phyloP scores from a whole-genome alignment of 2,329 filamentous ascomycete species.

The Alternaria dauci region DNA sequence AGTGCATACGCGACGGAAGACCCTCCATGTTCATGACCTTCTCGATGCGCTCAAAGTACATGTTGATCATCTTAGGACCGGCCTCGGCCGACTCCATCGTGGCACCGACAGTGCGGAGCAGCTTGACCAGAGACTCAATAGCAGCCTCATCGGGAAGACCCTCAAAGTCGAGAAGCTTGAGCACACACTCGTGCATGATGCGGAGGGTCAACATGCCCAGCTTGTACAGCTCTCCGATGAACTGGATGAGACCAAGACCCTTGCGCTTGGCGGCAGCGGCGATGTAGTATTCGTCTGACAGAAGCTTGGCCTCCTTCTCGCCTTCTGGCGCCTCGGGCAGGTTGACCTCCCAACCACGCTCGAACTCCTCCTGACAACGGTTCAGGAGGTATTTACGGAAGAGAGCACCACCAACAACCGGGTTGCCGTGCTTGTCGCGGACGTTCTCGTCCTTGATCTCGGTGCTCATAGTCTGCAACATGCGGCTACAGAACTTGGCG shows the following conservation, averaged over 20 bases:
- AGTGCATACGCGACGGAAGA: conserved; percentile 85
- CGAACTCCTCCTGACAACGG: conserved; percentile 97
- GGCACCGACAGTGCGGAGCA: conserved; percentile 88
- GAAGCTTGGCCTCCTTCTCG: conserved; percentile 84
- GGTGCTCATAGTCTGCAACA: conserved; percentile 83
- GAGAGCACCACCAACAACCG: conserved; percentile 89
- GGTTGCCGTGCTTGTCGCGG: conserved; percentile 84
- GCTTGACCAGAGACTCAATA: conserved; percentile 92
- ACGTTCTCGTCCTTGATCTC: conserved; percentile 97
- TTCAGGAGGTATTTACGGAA: conserved; percentile 99
- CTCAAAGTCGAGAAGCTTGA: conserved; percentile 95
- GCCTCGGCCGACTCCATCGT: conserved; percentile 84
- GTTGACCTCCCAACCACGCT: conserved; percentile 94
- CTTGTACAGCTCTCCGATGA: conserved; percentile 99
- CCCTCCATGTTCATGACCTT: conserved; percentile 77
- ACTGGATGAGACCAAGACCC: conserved; percentile 96
- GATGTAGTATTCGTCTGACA: conserved; percentile 96
- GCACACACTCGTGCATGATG: conserved; percentile 99
- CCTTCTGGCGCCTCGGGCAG: conserved; percentile 77
- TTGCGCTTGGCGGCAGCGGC: conserved; percentile 94
- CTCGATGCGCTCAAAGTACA: conserved; percentile 90
- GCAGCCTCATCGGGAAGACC: conserved; percentile 93
- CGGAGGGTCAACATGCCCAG: conserved; percentile 97
- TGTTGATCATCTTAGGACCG: conserved; percentile 86
- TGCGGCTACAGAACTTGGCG: conserved; percentile 96